A percentile compares a stretch with the other conserved stretches of the same genome.
These are phyloP conservation scores for Podospora tetraspora DNA, from an alignment of 495 filamentous ascomycete genomes.

Conservation along the genomic window DNA sequence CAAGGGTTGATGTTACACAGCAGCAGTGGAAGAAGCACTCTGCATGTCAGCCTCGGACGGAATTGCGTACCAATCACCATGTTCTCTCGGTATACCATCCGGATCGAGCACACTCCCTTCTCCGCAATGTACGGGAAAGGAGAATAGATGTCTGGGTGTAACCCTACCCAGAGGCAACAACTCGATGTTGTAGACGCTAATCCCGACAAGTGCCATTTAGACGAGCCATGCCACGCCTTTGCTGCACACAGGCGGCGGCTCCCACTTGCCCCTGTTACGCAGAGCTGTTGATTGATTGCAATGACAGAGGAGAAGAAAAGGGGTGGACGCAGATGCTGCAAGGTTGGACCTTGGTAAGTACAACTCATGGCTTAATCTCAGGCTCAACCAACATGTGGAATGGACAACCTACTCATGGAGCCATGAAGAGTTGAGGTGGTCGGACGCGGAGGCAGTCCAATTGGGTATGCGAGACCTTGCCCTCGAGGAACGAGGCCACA, in stretches of 20 bases:
- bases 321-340: not conserved
- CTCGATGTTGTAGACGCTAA: not conserved
- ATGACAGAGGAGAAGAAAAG: not conserved
- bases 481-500: not conserved
- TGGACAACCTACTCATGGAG: not conserved
- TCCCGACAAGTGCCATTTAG: not conserved
- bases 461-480: not conserved
- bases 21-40: not conserved
- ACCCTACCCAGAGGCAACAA: not conserved
- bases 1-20: not conserved
- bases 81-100: not conserved
- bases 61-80: no score
- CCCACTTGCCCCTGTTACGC: not conserved
- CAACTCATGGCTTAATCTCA: not conserved
- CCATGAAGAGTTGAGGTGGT: not conserved
- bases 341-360: not conserved
- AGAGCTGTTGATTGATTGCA: not conserved
- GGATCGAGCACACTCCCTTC: not conserved
- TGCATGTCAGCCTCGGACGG: not conserved
- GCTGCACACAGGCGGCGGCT: not conserved
- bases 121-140: not conserved
- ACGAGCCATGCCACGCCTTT: not conserved
- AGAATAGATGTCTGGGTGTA: not conserved
- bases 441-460: not conserved
- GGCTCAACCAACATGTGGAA: not conserved